Conservation (phyloP, 345 rosid species). For the Ricinus communis region DNA sequence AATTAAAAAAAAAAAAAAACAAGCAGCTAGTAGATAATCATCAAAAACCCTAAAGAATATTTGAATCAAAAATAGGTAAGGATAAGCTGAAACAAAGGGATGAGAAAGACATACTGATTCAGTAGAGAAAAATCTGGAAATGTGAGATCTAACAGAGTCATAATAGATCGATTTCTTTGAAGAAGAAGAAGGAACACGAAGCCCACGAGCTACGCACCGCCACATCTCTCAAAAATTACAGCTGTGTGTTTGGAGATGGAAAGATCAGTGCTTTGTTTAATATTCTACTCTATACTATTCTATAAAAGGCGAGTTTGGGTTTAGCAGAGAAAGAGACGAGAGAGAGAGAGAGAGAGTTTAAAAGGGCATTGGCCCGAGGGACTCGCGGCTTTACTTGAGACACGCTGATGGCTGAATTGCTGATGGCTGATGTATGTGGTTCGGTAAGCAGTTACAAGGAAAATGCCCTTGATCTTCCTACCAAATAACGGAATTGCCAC, state of each 20-base stretch:
- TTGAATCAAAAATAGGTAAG: neutral
- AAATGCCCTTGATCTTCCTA: neutral
- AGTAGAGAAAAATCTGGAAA: slow-evolving; percentile 70
- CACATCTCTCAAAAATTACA: slow-evolving; percentile 52
- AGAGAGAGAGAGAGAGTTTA: neutral
- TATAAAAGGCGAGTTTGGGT: too few relatives aligned
- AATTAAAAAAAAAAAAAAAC: neutral
- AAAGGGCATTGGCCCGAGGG: too few relatives aligned
- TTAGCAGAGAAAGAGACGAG: too few relatives aligned
- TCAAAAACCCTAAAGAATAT: slow-evolving; percentile 1
- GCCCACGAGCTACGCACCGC: slow-evolving; percentile 96
- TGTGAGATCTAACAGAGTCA: slow-evolving; percentile 59
- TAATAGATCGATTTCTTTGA: too few relatives aligned
- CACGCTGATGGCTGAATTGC: neutral
- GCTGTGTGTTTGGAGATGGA: neutral
- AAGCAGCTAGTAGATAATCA: neutral
- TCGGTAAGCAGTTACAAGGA: neutral
- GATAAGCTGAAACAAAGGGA: neutral
- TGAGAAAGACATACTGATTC: slow-evolving; percentile 50
- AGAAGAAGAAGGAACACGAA: slow-evolving; percentile 54
- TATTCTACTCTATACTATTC: too few relatives aligned
- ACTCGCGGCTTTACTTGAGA: neutral
- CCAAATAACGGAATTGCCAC: slow-evolving; percentile 22
- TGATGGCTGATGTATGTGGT: slow-evolving; percentile 12
- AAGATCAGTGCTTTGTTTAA: neutral